These are phyloP conservation scores for Rosa multiflora DNA, from an alignment of 306 rosid genomes.

Conservation along the genomic window DNA sequence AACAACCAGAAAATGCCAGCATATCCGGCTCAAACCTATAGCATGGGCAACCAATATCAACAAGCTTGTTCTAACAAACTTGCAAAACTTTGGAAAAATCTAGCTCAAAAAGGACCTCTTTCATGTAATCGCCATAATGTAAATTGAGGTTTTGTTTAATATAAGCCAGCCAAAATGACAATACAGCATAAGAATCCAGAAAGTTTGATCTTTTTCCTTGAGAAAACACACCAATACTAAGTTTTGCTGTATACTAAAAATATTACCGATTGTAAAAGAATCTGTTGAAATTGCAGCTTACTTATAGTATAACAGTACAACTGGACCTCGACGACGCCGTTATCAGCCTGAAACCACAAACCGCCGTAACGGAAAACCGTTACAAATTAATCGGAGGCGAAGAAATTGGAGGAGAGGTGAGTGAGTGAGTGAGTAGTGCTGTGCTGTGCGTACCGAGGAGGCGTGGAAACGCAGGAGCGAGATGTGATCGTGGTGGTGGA, in stretches of 20 bases:
- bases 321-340: conserved; percentile 15
- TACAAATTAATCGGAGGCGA: neutral
- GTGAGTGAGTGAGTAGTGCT: neutral
- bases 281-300: neutral
- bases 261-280: too few species aligned
- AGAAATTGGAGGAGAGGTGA: neutral
- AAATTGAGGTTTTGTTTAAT: neutral
- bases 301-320: neutral
- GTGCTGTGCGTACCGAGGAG: conserved; percentile 16
- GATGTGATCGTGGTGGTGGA: conserved; percentile 30
- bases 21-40: conserved; percentile 89
- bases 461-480: conserved; percentile 13
- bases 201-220: neutral
- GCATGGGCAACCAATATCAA: conserved; percentile 21
- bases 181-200: neutral
- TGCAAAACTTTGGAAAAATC: neutral
- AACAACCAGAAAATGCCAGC: conserved; percentile 97
- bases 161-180: neutral
- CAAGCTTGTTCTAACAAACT: conserved; percentile 16
- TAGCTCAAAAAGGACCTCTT: neutral
- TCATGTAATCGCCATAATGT: neutral
- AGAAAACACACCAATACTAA: neutral
- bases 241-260: neutral
- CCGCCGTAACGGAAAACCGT: neutral
- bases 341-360: conserved; percentile 26